Percentiles rank a stretch among this genome's conserved stretches.
These are phyloP conservation scores for Saccharomyces hybrid DNA, from an alignment of 1,139 yeast species.

Conservation along the genomic window DNA sequence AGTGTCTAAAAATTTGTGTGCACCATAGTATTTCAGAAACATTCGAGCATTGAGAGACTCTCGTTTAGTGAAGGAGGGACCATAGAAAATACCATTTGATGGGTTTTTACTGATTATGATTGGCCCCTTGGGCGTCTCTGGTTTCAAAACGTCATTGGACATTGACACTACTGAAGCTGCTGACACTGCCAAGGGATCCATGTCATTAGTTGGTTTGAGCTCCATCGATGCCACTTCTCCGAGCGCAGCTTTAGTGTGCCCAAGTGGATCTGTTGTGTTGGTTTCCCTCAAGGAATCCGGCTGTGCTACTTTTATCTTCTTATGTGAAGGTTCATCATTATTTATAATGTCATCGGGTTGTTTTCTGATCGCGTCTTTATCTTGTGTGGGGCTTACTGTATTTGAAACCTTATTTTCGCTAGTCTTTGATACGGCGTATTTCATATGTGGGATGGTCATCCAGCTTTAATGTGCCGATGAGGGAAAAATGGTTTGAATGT, in stretches of 20 bases:
- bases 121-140: slow-evolving; percentile 17
- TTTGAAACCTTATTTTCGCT: background rate
- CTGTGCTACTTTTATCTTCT: background rate
- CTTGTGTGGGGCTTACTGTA: background rate
- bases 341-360: background rate
- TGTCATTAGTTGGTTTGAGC: background rate
- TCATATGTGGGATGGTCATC: background rate
- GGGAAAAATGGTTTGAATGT: background rate
- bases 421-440: background rate
- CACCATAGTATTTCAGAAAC: slow-evolving; percentile 54
- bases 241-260: background rate
- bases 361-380: background rate
- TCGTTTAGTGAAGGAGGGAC: slow-evolving; percentile 36
- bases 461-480: background rate
- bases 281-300: background rate
- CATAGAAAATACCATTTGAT: slow-evolving; percentile 29
- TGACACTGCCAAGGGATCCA: background rate
- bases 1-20: slow-evolving; percentile 47
- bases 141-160: slow-evolving; percentile 10
- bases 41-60: slow-evolving; percentile 47
- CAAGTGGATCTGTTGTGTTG: background rate
- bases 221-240: background rate
- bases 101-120: slow-evolving; percentile 20
- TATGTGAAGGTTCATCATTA: background rate
- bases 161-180: background rate